phyloP scores from a whole-genome alignment of 2,329 filamentous ascomycete genomes.

The Pseudonectria foliicola region DNA sequence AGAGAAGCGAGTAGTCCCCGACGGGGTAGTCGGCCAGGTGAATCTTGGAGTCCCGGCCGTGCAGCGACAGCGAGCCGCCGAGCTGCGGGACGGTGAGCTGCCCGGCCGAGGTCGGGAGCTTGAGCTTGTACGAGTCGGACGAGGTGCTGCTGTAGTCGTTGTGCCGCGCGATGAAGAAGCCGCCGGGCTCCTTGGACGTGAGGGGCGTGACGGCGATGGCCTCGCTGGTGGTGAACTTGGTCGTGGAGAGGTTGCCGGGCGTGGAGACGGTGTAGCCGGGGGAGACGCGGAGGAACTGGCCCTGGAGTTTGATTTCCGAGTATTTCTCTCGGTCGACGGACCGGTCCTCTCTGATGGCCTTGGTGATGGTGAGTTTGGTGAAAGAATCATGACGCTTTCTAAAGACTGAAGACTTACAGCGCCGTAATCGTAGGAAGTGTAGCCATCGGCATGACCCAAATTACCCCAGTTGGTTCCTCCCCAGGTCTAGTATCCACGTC shows the following conservation, averaged over 20 bases:
- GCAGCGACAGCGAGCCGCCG: slow-evolving; percentile 48
- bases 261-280: slow-evolving; percentile 59
- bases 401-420: slow-evolving; percentile 23
- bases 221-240: slow-evolving; percentile 44
- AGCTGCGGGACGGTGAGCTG: slow-evolving; percentile 51
- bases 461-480: slow-evolving; percentile 85
- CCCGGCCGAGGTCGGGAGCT: slow-evolving; percentile 47
- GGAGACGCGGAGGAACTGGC: slow-evolving; percentile 66
- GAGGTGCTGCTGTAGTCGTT: slow-evolving; percentile 52
- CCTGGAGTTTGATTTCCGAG: slow-evolving; percentile 68
- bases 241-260: slow-evolving; percentile 42
- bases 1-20: slow-evolving; percentile 52
- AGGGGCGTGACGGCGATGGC: slow-evolving; percentile 56
- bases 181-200: slow-evolving; percentile 39
- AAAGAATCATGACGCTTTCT: no score
- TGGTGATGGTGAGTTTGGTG: fast-evolving
- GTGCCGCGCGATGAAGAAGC: slow-evolving; percentile 64
- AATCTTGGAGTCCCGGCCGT: slow-evolving; percentile 59
- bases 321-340: slow-evolving; percentile 67
- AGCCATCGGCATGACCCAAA: slow-evolving; percentile 59
- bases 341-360: slow-evolving; percentile 59
- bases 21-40: slow-evolving; percentile 61
- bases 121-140: slow-evolving; percentile 56
- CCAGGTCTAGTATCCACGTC: slow-evolving; percentile 39
- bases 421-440: slow-evolving; percentile 52